phyloP scores from a whole-genome alignment of 352 stramenopile species.

The Globisporangium uncinulatum region DNA sequence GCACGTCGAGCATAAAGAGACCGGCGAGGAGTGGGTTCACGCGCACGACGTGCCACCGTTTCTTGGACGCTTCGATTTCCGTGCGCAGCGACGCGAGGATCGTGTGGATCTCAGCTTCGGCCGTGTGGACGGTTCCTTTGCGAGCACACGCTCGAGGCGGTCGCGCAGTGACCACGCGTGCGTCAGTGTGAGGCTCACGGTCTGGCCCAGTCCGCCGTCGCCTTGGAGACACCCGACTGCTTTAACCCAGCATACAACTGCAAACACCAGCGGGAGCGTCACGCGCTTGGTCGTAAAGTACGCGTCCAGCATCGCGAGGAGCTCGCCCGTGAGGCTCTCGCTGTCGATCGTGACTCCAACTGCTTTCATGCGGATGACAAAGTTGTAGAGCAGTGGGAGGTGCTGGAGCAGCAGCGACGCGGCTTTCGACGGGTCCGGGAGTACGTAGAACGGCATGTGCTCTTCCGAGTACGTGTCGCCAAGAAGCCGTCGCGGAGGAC shows the following conservation, averaged over 20 bases:
- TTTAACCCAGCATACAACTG: conserved; percentile 26
- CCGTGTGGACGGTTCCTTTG: conserved; percentile 15
- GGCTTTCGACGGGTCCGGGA: conserved; percentile 12
- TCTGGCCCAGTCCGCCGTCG: conserved; percentile 11
- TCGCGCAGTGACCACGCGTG: conserved; percentile 16
- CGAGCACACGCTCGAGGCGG: conserved; percentile 13
- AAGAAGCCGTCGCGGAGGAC: conserved; percentile 18
- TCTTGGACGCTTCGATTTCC: conserved; percentile 10
- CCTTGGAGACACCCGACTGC: conserved; percentile 24
- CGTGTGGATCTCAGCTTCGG: conserved; percentile 12
- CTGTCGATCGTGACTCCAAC: conserved; percentile 3
- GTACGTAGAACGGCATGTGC: conserved; percentile 14
- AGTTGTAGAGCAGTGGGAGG: conserved; percentile 19
- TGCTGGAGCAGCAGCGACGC: conserved; percentile 18
- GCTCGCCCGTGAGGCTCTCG: conserved; percentile 9
- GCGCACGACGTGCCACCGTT: conserved; percentile 7
- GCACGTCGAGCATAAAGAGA: conserved; percentile 18
- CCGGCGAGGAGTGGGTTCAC: conserved; percentile 25
- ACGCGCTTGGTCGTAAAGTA: conserved; percentile 20
- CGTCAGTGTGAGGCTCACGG: conserved; percentile 19
- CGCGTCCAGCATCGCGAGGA: conserved; percentile 18
- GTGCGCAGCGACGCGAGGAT: conserved; percentile 2
- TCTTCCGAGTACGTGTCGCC: conserved; percentile 17
- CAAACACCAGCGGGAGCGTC: conserved; percentile 21
- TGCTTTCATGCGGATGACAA: conserved; percentile 11